Percentiles rank a stretch among this genome's conserved stretches.
Conservation (phyloP, 2,329 filamentous ascomycete genomes). For the Phialemoniopsis sp. region DNA sequence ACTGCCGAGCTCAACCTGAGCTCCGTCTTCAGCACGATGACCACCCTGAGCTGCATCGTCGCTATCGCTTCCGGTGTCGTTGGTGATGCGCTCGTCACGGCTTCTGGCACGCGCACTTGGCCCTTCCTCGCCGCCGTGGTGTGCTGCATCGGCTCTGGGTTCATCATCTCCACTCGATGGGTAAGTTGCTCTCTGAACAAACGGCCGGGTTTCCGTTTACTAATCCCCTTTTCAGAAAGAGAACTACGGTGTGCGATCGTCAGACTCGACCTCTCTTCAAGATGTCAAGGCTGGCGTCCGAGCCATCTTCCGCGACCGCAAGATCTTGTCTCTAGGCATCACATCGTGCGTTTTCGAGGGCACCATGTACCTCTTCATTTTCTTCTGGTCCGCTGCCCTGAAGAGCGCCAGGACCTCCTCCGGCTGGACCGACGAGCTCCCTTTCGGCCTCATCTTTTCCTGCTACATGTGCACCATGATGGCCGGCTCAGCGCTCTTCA, state of each 20-base stretch:
- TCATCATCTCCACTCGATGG: conserved; percentile 42
- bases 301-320: conserved; percentile 31
- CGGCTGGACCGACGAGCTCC: conserved; percentile 20
- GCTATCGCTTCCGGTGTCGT: conserved; percentile 50
- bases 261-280: conserved; percentile 5
- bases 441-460: conserved; percentile 49
- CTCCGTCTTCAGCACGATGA: conserved; percentile 47
- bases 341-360: conserved; percentile 56
- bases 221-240: conserved; percentile 10
- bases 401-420: conserved; percentile 29
- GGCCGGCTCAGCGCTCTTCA: conserved; percentile 46
- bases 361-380: conserved; percentile 59
- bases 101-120: conserved; percentile 41
- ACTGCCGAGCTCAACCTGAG: conserved; percentile 38
- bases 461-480: conserved; percentile 55
- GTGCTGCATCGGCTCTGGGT: conserved; percentile 35
- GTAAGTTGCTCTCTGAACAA: conserved; percentile 28
- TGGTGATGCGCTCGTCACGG: conserved; percentile 44
- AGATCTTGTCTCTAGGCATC: conserved; percentile 45
- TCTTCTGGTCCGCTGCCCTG: conserved; percentile 57
- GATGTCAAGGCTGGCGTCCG: conserved; percentile 15
- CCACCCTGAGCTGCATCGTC: conserved; percentile 48
- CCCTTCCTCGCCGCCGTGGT: conserved; percentile 45
- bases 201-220: background rate
- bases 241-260: conserved; percentile 17